Evolutionary conservation across 2,329 filamentous ascomycete genomes (phyloP), one percentile per base, ranked within the genome.

Genomic region (Monosporascus ibericus): DNA sequence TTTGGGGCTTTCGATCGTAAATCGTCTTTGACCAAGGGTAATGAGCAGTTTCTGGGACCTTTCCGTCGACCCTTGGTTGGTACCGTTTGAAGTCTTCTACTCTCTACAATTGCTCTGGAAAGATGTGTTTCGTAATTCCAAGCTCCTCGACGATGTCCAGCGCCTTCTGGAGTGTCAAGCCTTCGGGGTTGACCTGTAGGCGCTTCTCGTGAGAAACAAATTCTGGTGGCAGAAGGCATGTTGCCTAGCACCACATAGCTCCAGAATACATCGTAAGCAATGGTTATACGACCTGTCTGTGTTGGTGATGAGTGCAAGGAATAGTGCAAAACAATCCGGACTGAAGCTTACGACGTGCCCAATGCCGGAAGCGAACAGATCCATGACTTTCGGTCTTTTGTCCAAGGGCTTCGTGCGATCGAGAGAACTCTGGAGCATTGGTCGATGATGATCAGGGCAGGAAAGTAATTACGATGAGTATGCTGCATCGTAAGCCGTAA

Each of bases 381-480:
- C 67, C 17, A 70, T 57, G 5, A 68, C 61, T 46, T 68, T 61
- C 7, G 64, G 64, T 2, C 62, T 58, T n/a, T 64, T 62, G 44
- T 66, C 63, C 9, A 51, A 50, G 20, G 66, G 54, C 38, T 67
- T 67, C 39, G 60, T 67, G 20, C 67, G 60, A 57, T 66, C 65
- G 54, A 68, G 37, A 68, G 69, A 24, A 67, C 67, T 42, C 60
- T 67, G 34, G 65, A 70, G 53, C 70, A 71, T 50, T 66, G 60
- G 47, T 68, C 66, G 7, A 70, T 65, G 20, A 72, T 65, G 8
- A 69, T 65, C 36, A 69, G 63, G 1, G 68, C 66, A 11, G 22
- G 5, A 17, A 3, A 22, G 25, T 47, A n/a, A 30, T 1, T 27
- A 11, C 17, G 30, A 39, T 20, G 22, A 36, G 2, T 27, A 27